Evolutionary conservation across 2,329 filamentous ascomycete species (phyloP), one percentile per base, ranked within the genome.

Genomic region (Knoxdaviesia proteae): DNA sequence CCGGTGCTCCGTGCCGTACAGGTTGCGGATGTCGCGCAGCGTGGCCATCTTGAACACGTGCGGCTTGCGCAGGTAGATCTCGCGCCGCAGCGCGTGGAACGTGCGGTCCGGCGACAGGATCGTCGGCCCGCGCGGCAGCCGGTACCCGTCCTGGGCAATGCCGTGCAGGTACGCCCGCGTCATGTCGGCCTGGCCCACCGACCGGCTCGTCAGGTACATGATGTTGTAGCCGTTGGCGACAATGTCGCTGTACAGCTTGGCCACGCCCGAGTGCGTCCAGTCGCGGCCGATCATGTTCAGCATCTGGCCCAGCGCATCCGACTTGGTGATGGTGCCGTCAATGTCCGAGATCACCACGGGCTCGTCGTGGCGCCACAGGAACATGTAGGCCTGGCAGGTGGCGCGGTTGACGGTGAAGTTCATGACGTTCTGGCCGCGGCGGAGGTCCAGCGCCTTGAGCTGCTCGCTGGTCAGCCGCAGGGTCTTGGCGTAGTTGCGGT

Each of bases 1-100:
- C 11, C 78, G 84, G 37, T 74, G 67, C 31, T 80, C 75, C 0
- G 74, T 68, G 3, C 76, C 78, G 54, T 94, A 98, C 0, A 98
- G 68, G 45, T 79, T 83, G 55, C 87, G 77, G 51, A 98, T 96
- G 57, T 98, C 90, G 36, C 90, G 77, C 20, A 98, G 64, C 48
- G 90, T 98, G 2, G 90, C 86, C 92, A 98, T 98, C 61, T 98
- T 98, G 73, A 98, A 98, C 6, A 98, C 84, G 55, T 98, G 87
- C 0, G 90, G 92, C 58, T 98, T 96, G 42, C 90, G 76, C 31
- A 98, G 68, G 56, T 98, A 98, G 5, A 98, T 75, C 57, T 98
- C 90, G 40, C 90, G 77, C 45, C 90, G 72, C 32, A 98, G 61
- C 1, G 90, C 92, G 6, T 92, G 87, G 62, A 96, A 92, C 1